These are phyloP conservation scores for Fusarium tanahbumbuense DNA, from an alignment of 2,329 filamentous ascomycete species.

Conservation along the genomic window DNA sequence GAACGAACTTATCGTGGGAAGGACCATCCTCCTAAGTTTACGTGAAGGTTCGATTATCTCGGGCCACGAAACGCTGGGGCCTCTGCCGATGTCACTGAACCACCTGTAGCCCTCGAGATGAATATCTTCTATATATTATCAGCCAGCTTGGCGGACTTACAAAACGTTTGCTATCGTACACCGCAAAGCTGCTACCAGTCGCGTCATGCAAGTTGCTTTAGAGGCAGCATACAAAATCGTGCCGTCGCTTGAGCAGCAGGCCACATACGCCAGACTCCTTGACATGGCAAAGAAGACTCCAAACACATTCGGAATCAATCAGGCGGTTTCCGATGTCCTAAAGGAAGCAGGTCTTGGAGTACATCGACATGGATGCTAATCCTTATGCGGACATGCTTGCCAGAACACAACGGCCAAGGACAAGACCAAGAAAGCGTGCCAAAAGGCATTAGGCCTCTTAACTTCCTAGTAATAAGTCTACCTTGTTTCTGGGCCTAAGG, in stretches of 20 bases:
- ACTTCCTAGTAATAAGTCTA: too few species aligned
- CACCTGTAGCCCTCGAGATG: too few species aligned
- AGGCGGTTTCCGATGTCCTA: slow-evolving; percentile 1
- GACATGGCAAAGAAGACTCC: neutral
- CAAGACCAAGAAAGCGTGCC: too few species aligned
- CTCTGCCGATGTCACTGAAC: too few species aligned
- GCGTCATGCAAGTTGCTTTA: slow-evolving; percentile 7
- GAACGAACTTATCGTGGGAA: slow-evolving; percentile 15
- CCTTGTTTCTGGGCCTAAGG: too few species aligned
- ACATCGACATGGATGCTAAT: too few species aligned
- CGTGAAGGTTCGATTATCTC: slow-evolving; percentile 42
- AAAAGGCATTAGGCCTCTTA: too few species aligned
- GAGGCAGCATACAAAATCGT: slow-evolving; percentile 17
- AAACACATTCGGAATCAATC: neutral
- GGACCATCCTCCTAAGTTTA: slow-evolving; percentile 42
- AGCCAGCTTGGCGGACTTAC: too few species aligned
- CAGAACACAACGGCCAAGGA: too few species aligned
- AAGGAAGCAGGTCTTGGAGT: neutral
- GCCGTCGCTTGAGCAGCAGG: neutral
- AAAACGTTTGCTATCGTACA: neutral
- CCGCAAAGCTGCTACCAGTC: neutral
- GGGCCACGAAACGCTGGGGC: slow-evolving; percentile 48
- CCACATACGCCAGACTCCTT: neutral
- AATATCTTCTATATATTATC: too few species aligned
- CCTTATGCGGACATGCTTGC: too few species aligned